Percentiles rank a stretch among this genome's conserved stretches.
Evolutionary conservation across 1,284 basidiomycete genomes (phyloP).

Genomic region (Ustilago bromivora): DNA sequence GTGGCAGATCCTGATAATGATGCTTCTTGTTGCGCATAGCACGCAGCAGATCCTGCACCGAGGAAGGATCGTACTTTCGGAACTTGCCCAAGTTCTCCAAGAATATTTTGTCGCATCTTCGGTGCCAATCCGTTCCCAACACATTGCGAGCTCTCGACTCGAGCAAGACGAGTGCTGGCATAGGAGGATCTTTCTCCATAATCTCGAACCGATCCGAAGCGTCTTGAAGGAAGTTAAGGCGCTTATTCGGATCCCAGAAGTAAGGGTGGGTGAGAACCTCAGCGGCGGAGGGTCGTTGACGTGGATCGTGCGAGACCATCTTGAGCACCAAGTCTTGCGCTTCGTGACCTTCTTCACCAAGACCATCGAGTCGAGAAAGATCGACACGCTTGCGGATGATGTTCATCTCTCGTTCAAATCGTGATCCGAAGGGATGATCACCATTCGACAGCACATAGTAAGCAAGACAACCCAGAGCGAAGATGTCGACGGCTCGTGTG

Average conservation of each 20-base stretch:
- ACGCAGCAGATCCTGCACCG: conserved; percentile 89
- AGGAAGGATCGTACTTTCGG: conserved; percentile 90
- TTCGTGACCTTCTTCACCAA: conserved; percentile 66
- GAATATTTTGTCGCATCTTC: conserved; percentile 86
- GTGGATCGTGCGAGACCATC: conserved; percentile 61
- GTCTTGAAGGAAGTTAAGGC: conserved; percentile 93
- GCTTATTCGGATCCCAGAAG: conserved; percentile 91
- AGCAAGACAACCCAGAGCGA: conserved; percentile 67
- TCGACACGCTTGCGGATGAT: conserved; percentile 60
- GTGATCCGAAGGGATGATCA: conserved; percentile 66
- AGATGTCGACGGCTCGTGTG: conserved; percentile 67
- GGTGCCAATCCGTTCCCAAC: conserved; percentile 81
- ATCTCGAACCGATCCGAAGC: conserved; percentile 97
- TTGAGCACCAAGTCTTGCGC: conserved; percentile 63
- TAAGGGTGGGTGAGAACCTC: conserved; percentile 90
- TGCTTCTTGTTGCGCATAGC: conserved; percentile 99
- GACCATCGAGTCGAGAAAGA: conserved; percentile 54
- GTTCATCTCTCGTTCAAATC: conserved; percentile 69
- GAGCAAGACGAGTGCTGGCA: conserved; percentile 80
- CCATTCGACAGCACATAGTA: conserved; percentile 68
- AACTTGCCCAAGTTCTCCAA: conserved; percentile 94
- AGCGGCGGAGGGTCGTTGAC: conserved; percentile 82
- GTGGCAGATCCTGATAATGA: conserved; percentile 95
- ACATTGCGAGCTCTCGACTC: conserved; percentile 73
- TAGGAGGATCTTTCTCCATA: conserved; percentile 84